Evolutionary conservation across 805 yeast species (phyloP).

Genomic region (Scheffersomyces coipomensis): DNA sequence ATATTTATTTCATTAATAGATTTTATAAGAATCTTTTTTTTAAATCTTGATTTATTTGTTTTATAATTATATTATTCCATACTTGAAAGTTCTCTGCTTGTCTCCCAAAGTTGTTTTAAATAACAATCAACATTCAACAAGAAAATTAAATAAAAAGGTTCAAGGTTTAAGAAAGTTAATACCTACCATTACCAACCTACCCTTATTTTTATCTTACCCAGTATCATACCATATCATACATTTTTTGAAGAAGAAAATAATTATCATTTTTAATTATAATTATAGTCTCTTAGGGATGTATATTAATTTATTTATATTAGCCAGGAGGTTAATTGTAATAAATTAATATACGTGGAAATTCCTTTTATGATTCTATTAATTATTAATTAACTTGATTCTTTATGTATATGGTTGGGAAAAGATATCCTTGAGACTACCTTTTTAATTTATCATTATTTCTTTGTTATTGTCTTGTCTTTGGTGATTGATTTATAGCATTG

Average conservation of each 20-base stretch:
- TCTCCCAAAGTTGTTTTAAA: slow-evolving; percentile 4
- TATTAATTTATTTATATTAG: slow-evolving; percentile 15
- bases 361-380: slow-evolving; percentile 1
- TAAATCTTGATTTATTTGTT: too few species aligned
- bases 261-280: too few species aligned
- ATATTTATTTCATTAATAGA: too few species aligned
- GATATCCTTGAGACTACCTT: too few species aligned
- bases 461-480: neutral
- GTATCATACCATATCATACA: too few species aligned
- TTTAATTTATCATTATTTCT: too few species aligned
- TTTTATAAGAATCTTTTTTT: too few species aligned
- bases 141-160: too few species aligned
- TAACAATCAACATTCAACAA: neutral
- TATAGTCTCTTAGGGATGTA: too few species aligned
- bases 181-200: too few species aligned
- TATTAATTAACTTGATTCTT: neutral
- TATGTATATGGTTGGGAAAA: neutral
- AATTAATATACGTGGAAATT: slow-evolving; percentile 24
- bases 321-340: slow-evolving; percentile 11
- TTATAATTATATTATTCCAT: neutral
- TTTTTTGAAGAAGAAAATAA: too few species aligned
- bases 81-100: slow-evolving; percentile 31
- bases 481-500: slow-evolving; percentile 28
- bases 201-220: slow-evolving; percentile 1
- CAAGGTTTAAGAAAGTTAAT: neutral